These are phyloP conservation scores for Colletotrichum chrysophilum DNA, from an alignment of 2,329 filamentous ascomycete genomes.

Conservation along the genomic window DNA sequence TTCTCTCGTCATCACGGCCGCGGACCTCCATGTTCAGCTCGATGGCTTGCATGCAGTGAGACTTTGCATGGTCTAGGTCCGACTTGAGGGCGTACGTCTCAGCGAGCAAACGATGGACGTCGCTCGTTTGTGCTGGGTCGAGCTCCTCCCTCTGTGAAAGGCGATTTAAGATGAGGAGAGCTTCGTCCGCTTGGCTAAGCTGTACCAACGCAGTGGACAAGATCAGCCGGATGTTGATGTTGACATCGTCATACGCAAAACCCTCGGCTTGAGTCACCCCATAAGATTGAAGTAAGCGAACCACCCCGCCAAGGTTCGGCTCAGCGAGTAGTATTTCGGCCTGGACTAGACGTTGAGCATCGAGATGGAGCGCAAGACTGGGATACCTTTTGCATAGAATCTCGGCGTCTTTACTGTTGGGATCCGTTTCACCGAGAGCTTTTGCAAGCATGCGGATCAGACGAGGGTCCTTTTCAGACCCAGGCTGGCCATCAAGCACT, in stretches of 20 bases:
- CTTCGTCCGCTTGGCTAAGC: background rate
- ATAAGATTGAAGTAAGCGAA: background rate
- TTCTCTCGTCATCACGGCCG: background rate
- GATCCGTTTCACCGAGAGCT: background rate
- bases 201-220: background rate
- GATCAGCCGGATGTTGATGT: background rate
- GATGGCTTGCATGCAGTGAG: background rate
- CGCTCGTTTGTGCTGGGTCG: background rate
- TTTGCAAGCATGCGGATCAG: background rate
- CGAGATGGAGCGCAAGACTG: background rate
- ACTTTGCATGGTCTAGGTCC: background rate
- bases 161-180: fast-evolving
- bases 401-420: background rate
- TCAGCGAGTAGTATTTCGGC: background rate
- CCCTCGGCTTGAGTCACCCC: background rate
- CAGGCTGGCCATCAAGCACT: background rate
- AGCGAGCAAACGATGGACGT: background rate
- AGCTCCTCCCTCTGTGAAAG: background rate
- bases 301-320: background rate
- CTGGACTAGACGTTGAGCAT: background rate
- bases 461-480: background rate
- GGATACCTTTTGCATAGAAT: background rate
- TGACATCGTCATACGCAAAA: background rate
- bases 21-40: background rate
- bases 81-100: background rate